A percentile compares a stretch with the other conserved stretches of the same genome.
phyloP scores from a whole-genome alignment of 139 green algal genomes.

The Picochlorum sp. region DNA sequence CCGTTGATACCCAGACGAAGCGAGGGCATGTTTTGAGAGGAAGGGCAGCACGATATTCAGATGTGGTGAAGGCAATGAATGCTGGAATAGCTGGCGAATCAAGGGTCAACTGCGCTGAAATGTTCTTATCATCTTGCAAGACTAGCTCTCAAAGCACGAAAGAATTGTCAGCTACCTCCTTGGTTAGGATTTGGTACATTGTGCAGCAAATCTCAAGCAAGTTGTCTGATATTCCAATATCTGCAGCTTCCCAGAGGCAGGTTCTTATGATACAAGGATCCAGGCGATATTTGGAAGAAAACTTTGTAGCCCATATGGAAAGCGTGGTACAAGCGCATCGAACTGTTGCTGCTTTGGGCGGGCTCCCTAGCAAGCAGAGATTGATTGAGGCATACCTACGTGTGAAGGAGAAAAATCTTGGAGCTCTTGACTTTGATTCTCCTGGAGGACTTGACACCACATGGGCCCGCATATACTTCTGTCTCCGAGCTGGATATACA shows the following conservation, averaged over 20 bases:
- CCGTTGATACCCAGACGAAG: conserved; percentile 9
- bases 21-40: conserved; percentile 31
- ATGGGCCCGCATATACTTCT: conserved; percentile 62
- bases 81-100: conserved; percentile 11
- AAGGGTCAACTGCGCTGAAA: conserved; percentile 10
- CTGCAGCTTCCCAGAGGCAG: conserved; percentile 1
- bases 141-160: conserved; percentile 1
- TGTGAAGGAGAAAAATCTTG: conserved; percentile 43
- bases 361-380: conserved; percentile 39
- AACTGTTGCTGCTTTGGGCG: conserved; percentile 35
- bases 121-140: conserved; percentile 27
- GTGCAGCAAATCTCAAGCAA: conserved; percentile 39
- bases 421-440: conserved; percentile 56
- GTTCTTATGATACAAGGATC: conserved; percentile 27
- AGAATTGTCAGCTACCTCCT: conserved; percentile 18
- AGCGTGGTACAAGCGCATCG: conserved; percentile 36
- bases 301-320: conserved; percentile 46
- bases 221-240: conserved; percentile 7
- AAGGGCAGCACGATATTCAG: conserved; percentile 51
- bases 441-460: conserved; percentile 59
- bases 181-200: conserved; percentile 52
- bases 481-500: conserved; percentile 50
- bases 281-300: conserved; percentile 42
- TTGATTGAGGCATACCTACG: conserved; percentile 52
- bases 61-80: conserved; percentile 35